A percentile compares a stretch with the other conserved stretches of the same genome.
phyloP scores from a whole-genome alignment of 768 basidiomycete genomes.

The Candolleomyces efflorescens region DNA sequence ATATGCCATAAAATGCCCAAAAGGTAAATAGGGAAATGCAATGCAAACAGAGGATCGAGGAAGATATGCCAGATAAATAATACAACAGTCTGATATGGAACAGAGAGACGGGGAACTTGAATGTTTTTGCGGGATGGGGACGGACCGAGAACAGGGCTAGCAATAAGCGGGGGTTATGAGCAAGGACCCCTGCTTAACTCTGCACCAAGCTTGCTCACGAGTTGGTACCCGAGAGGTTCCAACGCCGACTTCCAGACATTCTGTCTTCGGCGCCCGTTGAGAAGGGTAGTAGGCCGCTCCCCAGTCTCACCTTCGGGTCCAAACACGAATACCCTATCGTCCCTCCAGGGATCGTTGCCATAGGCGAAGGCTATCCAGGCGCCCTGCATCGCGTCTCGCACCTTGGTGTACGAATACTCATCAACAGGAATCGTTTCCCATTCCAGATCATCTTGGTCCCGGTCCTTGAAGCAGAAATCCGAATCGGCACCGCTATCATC shows the following conservation, averaged over 20 bases:
- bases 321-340: conserved; percentile 70
- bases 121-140: no score
- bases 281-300: conserved; percentile 60
- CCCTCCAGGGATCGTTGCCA: conserved; percentile 69
- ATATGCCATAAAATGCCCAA: no score
- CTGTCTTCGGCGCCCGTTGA: conserved; percentile 59
- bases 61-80: no score
- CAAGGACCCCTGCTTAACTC: conserved; percentile 70
- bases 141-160: no score
- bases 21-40: no score
- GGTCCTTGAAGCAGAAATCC: conserved; percentile 4
- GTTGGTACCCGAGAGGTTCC: conserved; percentile 59
- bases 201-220: conserved; percentile 69
- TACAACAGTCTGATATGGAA: no score
- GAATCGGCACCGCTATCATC: conserved; percentile 4
- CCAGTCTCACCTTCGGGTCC: conserved; percentile 82
- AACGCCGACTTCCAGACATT: conserved; percentile 62
- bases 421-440: conserved; percentile 62
- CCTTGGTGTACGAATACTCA: conserved; percentile 59
- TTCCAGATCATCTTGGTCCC: conserved; percentile 21
- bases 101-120: no score
- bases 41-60: no score
- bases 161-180: not conserved
- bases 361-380: conserved; percentile 74
- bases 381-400: conserved; percentile 68